These are phyloP conservation scores for Stagonosporopsis tanaceti DNA, from an alignment of 2,329 filamentous ascomycete species.

Conservation along the genomic window DNA sequence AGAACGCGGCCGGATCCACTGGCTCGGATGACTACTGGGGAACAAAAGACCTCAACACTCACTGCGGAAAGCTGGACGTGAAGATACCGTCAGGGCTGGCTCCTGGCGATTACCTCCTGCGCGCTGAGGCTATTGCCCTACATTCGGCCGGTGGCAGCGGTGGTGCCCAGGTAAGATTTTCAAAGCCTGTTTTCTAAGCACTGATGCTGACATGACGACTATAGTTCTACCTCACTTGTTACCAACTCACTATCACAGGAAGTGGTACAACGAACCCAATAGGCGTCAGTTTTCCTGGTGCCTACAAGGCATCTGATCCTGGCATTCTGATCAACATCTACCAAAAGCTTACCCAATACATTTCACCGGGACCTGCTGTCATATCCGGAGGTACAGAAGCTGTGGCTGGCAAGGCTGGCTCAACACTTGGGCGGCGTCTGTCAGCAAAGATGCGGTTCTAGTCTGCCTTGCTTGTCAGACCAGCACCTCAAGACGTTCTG, in stretches of 20 bases:
- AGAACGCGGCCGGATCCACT: constrained; percentile 50
- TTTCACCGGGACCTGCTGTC: constrained; percentile 60
- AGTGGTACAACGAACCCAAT: constrained; percentile 56
- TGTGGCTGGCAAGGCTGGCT: constrained; percentile 39
- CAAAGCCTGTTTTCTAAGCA: neutral
- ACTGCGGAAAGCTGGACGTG: constrained; percentile 59
- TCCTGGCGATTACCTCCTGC: constrained; percentile 61
- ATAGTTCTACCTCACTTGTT: constrained; percentile 58
- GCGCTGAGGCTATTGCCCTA: constrained; percentile 67
- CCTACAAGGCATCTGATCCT: constrained; percentile 66
- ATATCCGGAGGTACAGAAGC: constrained; percentile 40
- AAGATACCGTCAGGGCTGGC: constrained; percentile 62
- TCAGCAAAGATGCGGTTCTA: constrained; percentile 17
- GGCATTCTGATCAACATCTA: constrained; percentile 71
- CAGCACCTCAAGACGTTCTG: neutral
- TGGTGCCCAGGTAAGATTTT: constrained; percentile 41
- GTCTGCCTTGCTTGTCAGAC: neutral
- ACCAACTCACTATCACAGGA: constrained; percentile 68
- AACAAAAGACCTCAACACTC: constrained; percentile 56
- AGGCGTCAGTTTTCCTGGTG: constrained; percentile 60
- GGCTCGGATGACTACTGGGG: constrained; percentile 60
- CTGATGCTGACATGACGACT: neutral
- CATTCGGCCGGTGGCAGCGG: constrained; percentile 58
- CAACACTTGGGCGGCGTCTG: constrained; percentile 21
- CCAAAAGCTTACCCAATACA: constrained; percentile 55